Base-by-base conservation (phyloP, 441 rosid genomes). In the Eruca vesicaria region DNA sequence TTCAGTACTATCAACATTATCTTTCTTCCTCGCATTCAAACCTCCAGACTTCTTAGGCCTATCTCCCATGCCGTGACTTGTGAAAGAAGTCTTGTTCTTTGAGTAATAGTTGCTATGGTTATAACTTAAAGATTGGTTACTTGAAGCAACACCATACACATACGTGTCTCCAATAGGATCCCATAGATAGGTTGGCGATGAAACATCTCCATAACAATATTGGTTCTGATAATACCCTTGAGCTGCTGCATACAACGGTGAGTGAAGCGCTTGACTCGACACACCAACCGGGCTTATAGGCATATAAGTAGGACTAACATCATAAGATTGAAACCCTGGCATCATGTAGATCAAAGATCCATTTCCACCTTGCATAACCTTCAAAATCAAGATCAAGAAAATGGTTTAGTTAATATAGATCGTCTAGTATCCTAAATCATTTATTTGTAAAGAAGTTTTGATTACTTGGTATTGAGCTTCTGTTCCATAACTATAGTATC, bases 321-420 rank as follows among this genome's bases (percentile, higher is more conserved):
- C 80, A 69, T 79, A 82, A 59, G 84, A 67, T 74, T 80, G 86
- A 75, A 60, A 76, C 63, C 87, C 90, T 57, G 86, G 87, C 65
- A 79, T 69, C 74, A 81, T 14, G 60, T 85, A 85, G 32, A 85
- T 69, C 55, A 85, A 69, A 62, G 86, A 82, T 32, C 87, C 90
- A 82, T 86, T 79, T 56, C 83, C 87, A 10, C 86, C 80, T 78
- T 83, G 82, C 76, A 80, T 63, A 28, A 79, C 88, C 88, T 87
- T 62, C 6, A 41, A 58, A n/a, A 66, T 68, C 29, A 59, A 50
- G 15, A 20, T 61, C 48, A 69, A 23, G 26, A 36, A 65, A 78
- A 65, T 19, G 1, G 26, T 29, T 64, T 2, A 18, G 8, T n/a
- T 14, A 38, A 58, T 8, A 61, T 50, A 19, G 1, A 21, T 58